Percentiles rank a stretch among this genome's conserved stretches.
Evolutionary conservation across 192 early-diverging fungal species (phyloP).

Genomic region (Coemansia sp.): DNA sequence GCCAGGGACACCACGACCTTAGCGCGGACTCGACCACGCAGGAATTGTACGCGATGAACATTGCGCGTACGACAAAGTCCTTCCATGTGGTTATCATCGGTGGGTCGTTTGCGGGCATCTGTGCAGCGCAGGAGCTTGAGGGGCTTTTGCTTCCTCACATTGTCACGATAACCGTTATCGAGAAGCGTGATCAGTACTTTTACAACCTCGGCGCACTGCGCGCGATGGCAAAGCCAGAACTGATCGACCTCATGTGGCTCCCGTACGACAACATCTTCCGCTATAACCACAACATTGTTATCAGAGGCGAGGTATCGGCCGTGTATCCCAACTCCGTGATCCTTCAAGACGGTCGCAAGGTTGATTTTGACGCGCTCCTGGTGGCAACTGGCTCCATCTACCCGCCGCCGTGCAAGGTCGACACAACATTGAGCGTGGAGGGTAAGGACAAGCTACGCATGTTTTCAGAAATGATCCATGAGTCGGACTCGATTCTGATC

Average conservation of each 20-base stretch:
- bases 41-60: slow-evolving; percentile 31
- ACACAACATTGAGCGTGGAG: slow-evolving; percentile 25
- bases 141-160: slow-evolving; percentile 23
- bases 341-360: slow-evolving; percentile 46
- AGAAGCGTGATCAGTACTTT: slow-evolving; percentile 55
- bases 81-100: slow-evolving; percentile 57
- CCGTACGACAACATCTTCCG: slow-evolving; percentile 50
- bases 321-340: slow-evolving; percentile 51
- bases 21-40: slow-evolving; percentile 16
- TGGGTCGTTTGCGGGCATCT: slow-evolving; percentile 53
- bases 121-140: slow-evolving; percentile 55
- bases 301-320: slow-evolving; percentile 47
- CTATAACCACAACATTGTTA: slow-evolving; percentile 43
- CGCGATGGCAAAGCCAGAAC: slow-evolving; percentile 44
- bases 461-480: slow-evolving; percentile 55
- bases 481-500: slow-evolving; percentile 61
- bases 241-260: slow-evolving; percentile 52
- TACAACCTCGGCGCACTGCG: slow-evolving; percentile 53
- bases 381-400: slow-evolving; percentile 54
- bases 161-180: slow-evolving; percentile 53
- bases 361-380: slow-evolving; percentile 52
- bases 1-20: background rate
- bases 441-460: slow-evolving; percentile 46
- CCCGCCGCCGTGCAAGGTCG: slow-evolving; percentile 53
- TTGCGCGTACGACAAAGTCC: slow-evolving; percentile 51